Percentiles rank a stretch among this genome's conserved stretches.
These are phyloP conservation scores for Candida cerambycidarum DNA, from an alignment of 805 yeast genomes.

Conservation along the genomic window DNA sequence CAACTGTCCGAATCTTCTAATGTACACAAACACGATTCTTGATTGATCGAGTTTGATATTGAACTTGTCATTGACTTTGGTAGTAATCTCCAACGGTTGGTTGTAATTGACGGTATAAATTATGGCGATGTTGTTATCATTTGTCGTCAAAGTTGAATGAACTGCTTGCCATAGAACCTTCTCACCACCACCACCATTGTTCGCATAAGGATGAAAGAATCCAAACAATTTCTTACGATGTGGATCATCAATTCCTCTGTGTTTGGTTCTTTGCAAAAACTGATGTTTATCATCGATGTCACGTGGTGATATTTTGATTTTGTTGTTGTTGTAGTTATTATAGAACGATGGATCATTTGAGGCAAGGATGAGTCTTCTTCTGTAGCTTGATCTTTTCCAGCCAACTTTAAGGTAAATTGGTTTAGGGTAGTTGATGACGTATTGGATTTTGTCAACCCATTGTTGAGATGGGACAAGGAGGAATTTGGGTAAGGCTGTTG, in stretches of 20 bases:
- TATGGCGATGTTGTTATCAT: constrained; percentile 53
- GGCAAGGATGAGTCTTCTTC: constrained; percentile 39
- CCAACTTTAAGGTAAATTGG: constrained; percentile 39
- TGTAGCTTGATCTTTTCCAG: constrained; percentile 35
- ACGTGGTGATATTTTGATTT: constrained; percentile 30
- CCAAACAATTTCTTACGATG: constrained; percentile 59
- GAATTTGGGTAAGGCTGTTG: constrained; percentile 29
- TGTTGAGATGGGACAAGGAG: constrained; percentile 38
- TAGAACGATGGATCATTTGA: constrained; percentile 37
- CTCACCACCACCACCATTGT: constrained; percentile 98
- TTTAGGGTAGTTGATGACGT: constrained; percentile 31
- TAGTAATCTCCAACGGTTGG: constrained; percentile 48
- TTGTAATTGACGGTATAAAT: constrained; percentile 72
- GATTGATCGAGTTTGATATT: constrained; percentile 47
- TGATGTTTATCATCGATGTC: constrained; percentile 25
- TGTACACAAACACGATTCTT: constrained; percentile 56
- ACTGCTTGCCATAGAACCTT: constrained; percentile 95
- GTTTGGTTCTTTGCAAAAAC: constrained; percentile 23
- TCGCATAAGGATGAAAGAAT: constrained; percentile 92
- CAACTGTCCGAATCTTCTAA: constrained; percentile 50
- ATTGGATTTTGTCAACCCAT: constrained; percentile 36
- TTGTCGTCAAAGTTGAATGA: constrained; percentile 56
- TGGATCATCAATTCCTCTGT: constrained; percentile 36
- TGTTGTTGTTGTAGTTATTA: constrained; percentile 37
- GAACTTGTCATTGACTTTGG: constrained; percentile 56